Conservation (phyloP, 768 basidiomycete species). For the Astraeus odoratus region DNA sequence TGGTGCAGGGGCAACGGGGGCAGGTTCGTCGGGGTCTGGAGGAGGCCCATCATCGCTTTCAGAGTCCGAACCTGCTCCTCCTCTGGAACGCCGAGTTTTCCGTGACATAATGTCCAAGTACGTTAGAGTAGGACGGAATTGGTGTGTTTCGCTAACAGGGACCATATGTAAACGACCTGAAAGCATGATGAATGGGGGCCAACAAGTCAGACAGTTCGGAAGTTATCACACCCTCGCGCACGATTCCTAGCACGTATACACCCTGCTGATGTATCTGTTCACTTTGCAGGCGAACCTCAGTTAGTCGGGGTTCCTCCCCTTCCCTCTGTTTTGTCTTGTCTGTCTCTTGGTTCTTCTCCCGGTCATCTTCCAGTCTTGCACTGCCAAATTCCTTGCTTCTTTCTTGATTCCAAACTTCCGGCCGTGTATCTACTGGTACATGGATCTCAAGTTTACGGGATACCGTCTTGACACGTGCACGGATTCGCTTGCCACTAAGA, state of each 20-base stretch:
- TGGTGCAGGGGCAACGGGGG: constrained; percentile 29
- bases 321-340: constrained; percentile 37
- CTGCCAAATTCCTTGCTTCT: constrained; percentile 57
- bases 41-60: constrained; percentile 78
- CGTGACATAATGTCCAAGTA: constrained; percentile 71
- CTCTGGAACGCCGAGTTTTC: constrained; percentile 47
- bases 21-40: constrained; percentile 69
- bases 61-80: constrained; percentile 48
- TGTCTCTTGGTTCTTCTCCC: constrained; percentile 64
- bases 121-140: constrained; percentile 75
- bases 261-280: constrained; percentile 63
- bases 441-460: constrained; percentile 66
- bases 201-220: constrained; percentile 1
- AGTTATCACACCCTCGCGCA: constrained; percentile 53
- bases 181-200: constrained; percentile 7
- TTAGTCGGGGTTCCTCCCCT: constrained; percentile 55
- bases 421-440: constrained; percentile 72
- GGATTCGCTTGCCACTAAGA: constrained; percentile 68
- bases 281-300: constrained; percentile 65
- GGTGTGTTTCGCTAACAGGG: constrained; percentile 71
- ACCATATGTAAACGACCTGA: constrained; percentile 66
- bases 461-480: constrained; percentile 62
- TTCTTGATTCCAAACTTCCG: constrained; percentile 77
- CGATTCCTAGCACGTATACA: constrained; percentile 67
- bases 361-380: constrained; percentile 67